phyloP scores from a whole-genome alignment of 345 rosid genomes.

The Eucalyptus albens region DNA sequence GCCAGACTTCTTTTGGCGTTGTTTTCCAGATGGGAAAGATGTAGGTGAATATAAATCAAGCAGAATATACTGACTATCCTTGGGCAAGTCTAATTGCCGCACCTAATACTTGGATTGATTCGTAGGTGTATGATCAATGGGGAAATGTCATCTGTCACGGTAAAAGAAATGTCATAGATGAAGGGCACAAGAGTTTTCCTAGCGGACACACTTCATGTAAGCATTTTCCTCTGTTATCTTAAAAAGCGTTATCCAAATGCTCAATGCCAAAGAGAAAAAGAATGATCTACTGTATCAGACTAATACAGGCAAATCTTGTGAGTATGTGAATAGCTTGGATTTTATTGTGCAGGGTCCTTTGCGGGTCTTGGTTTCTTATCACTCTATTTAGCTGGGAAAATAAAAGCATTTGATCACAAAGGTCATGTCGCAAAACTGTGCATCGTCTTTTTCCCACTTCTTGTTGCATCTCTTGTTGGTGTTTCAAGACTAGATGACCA shows the following conservation, averaged over 20 bases:
- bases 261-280: neutral
- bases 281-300: neutral
- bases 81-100: neutral
- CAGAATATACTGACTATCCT: neutral
- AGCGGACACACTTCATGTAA: conserved; percentile 84
- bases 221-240: neutral
- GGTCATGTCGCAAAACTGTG: conserved; percentile 37
- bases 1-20: conserved; percentile 98
- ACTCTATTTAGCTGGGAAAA: conserved; percentile 30
- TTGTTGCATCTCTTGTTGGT: conserved; percentile 22
- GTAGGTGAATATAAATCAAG: conserved; percentile 15
- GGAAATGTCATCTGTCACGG: conserved; percentile 83
- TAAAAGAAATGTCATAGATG: conserved; percentile 45
- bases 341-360: conserved; percentile 22
- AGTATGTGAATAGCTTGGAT: neutral
- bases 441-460: conserved; percentile 13
- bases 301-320: neutral
- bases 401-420: conserved; percentile 19
- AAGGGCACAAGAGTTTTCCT: conserved; percentile 93
- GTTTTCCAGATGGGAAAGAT: conserved; percentile 89
- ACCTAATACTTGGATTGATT: neutral
- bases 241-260: neutral
- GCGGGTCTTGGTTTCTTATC: conserved; percentile 29
- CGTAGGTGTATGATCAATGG: conserved; percentile 46
- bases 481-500: conserved; percentile 37